A percentile compares a stretch with the other conserved stretches of the same genome.
Conservation (phyloP, 2,329 filamentous ascomycete genomes). For the Cladosporium sp. region DNA sequence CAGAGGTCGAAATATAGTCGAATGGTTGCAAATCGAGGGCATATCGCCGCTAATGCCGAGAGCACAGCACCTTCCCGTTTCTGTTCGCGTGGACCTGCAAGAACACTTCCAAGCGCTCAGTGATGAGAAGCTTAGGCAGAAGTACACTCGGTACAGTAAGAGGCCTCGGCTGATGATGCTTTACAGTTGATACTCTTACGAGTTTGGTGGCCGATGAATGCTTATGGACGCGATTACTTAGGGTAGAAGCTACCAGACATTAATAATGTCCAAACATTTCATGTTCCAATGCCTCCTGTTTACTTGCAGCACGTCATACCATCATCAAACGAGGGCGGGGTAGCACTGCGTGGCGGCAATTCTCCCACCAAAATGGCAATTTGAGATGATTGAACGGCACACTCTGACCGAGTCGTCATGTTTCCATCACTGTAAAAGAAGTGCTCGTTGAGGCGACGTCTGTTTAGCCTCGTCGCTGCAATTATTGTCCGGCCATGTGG, state of each 20-base stretch:
- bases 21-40: conserved; percentile 3
- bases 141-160: not conserved
- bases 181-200: not conserved
- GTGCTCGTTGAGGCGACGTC: too few relatives aligned
- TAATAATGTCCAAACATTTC: not conserved
- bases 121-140: not conserved
- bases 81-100: not conserved
- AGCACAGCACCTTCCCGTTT: conserved; percentile 3
- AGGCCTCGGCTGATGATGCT: not conserved
- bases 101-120: not conserved
- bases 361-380: not conserved
- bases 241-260: not conserved
- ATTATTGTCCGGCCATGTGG: not conserved
- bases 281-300: not conserved
- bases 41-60: conserved; percentile 11
- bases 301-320: not conserved
- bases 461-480: not conserved
- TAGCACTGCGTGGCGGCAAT: not conserved
- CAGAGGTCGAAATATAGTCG: conserved; percentile 3
- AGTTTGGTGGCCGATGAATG: too few relatives aligned
- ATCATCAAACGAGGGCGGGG: not conserved
- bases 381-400: not conserved
- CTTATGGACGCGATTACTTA: too few relatives aligned
- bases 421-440: not conserved
- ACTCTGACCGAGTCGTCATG: not conserved